Percentiles rank a stretch among this genome's conserved stretches.
phyloP scores from a whole-genome alignment of 2,329 filamentous ascomycete genomes.

The Fusarium oxysporum region DNA sequence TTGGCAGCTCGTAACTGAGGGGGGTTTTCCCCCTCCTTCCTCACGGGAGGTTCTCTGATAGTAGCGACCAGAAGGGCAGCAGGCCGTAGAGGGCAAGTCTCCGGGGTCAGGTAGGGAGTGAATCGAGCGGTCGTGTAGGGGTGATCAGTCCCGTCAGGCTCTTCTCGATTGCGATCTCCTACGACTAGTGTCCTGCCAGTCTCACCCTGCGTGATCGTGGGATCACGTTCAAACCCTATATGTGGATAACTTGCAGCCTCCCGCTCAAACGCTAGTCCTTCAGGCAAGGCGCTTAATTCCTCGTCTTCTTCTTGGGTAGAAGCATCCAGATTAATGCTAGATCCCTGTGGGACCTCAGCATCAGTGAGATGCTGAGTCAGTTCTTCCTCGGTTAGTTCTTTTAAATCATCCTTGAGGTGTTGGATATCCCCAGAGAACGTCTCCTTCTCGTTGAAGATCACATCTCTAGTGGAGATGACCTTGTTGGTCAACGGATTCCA shows the following conservation, averaged over 20 bases:
- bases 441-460: background rate
- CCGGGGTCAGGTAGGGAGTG: too few relatives aligned
- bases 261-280: background rate
- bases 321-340: background rate
- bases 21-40: background rate
- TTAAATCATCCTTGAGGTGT: background rate
- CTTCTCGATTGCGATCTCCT: background rate
- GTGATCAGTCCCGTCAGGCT: background rate
- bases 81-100: background rate
- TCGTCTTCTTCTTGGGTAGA: background rate
- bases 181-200: background rate
- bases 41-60: background rate
- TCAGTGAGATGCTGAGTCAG: background rate
- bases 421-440: background rate
- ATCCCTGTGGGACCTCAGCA: too few relatives aligned
- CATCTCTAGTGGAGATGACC: background rate
- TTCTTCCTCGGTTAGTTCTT: background rate
- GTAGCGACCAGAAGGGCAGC: background rate
- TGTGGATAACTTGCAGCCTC: background rate
- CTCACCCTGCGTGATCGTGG: background rate
- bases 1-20: background rate
- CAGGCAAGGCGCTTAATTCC: background rate
- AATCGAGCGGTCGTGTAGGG: background rate
- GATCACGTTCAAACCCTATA: background rate
- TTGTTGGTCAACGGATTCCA: background rate